These are phyloP conservation scores for Gentiana dahurica DNA, from an alignment of 257 asterid species.

Conservation along the genomic window DNA sequence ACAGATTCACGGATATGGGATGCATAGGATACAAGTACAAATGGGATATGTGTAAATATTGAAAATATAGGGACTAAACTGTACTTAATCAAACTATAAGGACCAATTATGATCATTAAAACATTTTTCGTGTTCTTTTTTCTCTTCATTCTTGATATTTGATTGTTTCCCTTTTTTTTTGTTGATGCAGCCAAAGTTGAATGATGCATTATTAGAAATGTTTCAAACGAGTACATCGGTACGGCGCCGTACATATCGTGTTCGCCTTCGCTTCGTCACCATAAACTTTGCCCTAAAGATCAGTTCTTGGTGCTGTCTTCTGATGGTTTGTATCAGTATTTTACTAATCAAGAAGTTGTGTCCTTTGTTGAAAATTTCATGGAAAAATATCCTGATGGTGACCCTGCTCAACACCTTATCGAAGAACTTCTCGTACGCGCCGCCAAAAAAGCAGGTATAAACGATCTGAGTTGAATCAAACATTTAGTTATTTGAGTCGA, in stretches of 20 bases:
- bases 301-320: constrained; percentile 93
- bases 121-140: no score
- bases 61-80: no score
- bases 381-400: constrained; percentile 96
- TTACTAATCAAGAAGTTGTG: constrained; percentile 93
- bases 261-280: constrained; percentile 85
- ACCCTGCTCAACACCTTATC: constrained; percentile 92
- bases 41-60: no score
- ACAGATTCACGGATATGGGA: no score
- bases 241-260: constrained; percentile 82
- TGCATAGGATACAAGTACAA: no score
- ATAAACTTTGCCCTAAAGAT: constrained; percentile 76
- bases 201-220: constrained; percentile 77
- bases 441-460: constrained; percentile 92
- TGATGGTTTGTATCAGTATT: constrained; percentile 93
- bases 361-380: constrained; percentile 71
- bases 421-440: constrained; percentile 94
- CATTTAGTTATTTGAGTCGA: no score
- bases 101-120: no score
- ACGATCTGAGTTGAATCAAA: no score
- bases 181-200: constrained; percentile 70
- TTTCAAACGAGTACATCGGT: constrained; percentile 91
- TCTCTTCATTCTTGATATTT: no score
- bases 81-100: no score
- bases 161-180: no score